phyloP scores from a whole-genome alignment of 768 basidiomycete genomes.

The Serendipita sp. region DNA sequence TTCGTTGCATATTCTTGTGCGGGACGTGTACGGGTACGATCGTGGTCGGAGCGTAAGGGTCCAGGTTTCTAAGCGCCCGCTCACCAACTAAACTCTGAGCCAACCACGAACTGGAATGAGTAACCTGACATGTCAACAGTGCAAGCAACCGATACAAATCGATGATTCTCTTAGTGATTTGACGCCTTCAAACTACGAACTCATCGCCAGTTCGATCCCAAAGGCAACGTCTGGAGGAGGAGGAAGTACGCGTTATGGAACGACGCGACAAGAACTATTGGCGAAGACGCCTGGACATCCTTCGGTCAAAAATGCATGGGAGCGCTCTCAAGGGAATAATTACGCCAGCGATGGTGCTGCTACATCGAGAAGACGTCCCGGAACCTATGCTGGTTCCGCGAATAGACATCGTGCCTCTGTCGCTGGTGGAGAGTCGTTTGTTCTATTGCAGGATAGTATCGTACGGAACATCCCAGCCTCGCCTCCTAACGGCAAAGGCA shows the following conservation, averaged over 20 bases:
- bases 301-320: conserved; percentile 46
- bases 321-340: conserved; percentile 27
- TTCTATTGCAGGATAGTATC: conserved; percentile 73
- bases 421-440: conserved; percentile 65
- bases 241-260: conserved; percentile 20
- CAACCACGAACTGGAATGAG: conserved; percentile 2
- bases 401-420: conserved; percentile 33
- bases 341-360: conserved; percentile 19
- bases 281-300: conserved; percentile 31
- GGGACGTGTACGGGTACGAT: no score
- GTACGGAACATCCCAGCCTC: conserved; percentile 43
- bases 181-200: conserved; percentile 73
- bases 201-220: conserved; percentile 57
- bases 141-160: conserved; percentile 80
- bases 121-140: conserved; percentile 49
- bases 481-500: not conserved
- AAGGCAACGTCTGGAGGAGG: conserved; percentile 29
- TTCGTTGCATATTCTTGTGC: no score
- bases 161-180: conserved; percentile 86
- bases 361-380: conserved; percentile 36
- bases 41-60: no score
- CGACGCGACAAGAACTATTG: conserved; percentile 12
- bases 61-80: no score
- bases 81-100: not conserved
- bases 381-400: conserved; percentile 18